These are phyloP conservation scores for Raffaelea albimanens DNA, from an alignment of 2,329 filamentous ascomycete genomes.

Conservation along the genomic window DNA sequence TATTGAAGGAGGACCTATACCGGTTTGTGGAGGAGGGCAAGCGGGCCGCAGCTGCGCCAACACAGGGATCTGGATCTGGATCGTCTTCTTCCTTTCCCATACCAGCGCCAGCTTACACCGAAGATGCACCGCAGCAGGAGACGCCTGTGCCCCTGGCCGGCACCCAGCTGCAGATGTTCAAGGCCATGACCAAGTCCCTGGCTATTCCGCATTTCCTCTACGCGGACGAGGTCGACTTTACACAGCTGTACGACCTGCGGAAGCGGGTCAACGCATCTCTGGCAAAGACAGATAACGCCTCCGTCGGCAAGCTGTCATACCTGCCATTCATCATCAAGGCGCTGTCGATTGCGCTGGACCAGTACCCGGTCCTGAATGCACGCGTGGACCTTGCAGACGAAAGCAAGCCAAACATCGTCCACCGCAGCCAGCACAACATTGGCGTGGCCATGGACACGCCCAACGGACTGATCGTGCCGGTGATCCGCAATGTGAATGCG, in stretches of 20 bases:
- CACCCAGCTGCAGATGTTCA: slow-evolving; percentile 91
- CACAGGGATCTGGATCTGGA: not conserved
- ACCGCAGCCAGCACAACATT: slow-evolving; percentile 84
- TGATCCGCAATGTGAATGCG: slow-evolving; percentile 72
- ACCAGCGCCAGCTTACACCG: slow-evolving; percentile 13
- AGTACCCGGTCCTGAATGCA: slow-evolving; percentile 81
- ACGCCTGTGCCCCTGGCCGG: slow-evolving; percentile 61
- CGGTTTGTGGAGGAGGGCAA: slow-evolving; percentile 52
- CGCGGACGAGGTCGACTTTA: slow-evolving; percentile 80
- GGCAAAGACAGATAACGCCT: slow-evolving; percentile 14
- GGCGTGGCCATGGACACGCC: slow-evolving; percentile 94
- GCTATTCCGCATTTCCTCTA: slow-evolving; percentile 93
- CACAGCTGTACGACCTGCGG: slow-evolving; percentile 62
- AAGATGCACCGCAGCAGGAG: slow-evolving; percentile 51
- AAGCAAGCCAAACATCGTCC: slow-evolving; percentile 64
- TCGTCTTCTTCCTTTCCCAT: slow-evolving; percentile 7
- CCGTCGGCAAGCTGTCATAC: slow-evolving; percentile 66
- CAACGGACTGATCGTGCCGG: slow-evolving; percentile 78
- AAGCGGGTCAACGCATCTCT: slow-evolving; percentile 63
- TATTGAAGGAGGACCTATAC: slow-evolving; percentile 86
- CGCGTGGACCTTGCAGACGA: slow-evolving; percentile 51
- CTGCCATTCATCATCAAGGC: slow-evolving; percentile 96
- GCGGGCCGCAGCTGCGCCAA: slow-evolving; percentile 16
- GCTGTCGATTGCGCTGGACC: slow-evolving; percentile 71
- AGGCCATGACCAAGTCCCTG: slow-evolving; percentile 87